Evolutionary conservation across 1,284 basidiomycete species (phyloP).

Genomic region (Cutaneotrichosporon sp.): DNA sequence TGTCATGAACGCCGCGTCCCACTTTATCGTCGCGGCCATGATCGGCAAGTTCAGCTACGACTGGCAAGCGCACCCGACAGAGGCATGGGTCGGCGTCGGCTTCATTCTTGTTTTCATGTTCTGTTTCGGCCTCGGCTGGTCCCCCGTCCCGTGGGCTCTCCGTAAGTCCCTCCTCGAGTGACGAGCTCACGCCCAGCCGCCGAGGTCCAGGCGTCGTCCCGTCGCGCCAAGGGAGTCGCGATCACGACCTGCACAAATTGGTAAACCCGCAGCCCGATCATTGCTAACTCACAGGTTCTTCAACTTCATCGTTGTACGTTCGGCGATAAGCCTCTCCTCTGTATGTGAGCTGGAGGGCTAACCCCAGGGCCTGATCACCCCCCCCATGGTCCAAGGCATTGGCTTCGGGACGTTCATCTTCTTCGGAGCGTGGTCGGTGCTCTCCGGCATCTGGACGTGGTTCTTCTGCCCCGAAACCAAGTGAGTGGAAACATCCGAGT

Average conservation of each 20-base stretch:
- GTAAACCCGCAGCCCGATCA: slow-evolving; percentile 76
- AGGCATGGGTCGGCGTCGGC: slow-evolving; percentile 35
- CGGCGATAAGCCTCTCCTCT: too few relatives aligned
- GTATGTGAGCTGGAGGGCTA: too few relatives aligned
- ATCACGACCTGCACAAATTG: slow-evolving; percentile 30
- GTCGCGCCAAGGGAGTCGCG: slow-evolving; percentile 45
- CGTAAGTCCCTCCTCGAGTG: too few relatives aligned
- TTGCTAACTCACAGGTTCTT: slow-evolving; percentile 46
- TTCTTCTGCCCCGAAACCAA: slow-evolving; percentile 35
- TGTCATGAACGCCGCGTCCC: slow-evolving; percentile 19
- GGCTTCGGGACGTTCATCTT: slow-evolving; percentile 26
- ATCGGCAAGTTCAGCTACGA: slow-evolving; percentile 22
- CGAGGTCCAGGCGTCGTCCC: slow-evolving; percentile 13
- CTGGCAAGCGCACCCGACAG: slow-evolving; percentile 25
- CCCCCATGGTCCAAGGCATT: slow-evolving; percentile 25
- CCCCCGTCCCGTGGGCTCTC: slow-evolving; percentile 38
- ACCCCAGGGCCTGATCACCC: slow-evolving; percentile 26
- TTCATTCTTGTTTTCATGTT: slow-evolving; percentile 33
- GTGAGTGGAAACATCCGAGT: background rate
- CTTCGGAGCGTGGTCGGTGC: too few relatives aligned
- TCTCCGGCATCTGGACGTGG: slow-evolving; percentile 18
- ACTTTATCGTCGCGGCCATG: slow-evolving; percentile 35
- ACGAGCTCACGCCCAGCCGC: slow-evolving; percentile 15
- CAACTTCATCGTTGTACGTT: too few relatives aligned
- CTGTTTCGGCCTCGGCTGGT: slow-evolving; percentile 23